Base-by-base conservation (phyloP, 108 stramenopile species). In the Epithemia pelagica region DNA sequence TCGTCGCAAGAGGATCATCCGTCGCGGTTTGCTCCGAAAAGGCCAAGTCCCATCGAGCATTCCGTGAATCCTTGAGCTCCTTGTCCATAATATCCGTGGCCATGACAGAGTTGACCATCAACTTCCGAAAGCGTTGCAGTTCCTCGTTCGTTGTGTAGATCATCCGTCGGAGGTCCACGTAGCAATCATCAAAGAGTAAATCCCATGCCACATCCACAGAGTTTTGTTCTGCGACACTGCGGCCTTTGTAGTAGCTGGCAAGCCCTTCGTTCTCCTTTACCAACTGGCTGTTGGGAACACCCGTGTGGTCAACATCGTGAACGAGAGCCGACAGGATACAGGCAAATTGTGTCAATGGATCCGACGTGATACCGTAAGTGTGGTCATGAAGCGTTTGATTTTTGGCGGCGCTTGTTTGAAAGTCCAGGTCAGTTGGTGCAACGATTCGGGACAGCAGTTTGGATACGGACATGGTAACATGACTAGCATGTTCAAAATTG, bases 251-350 rank as follows among this genome's bases (percentile, higher is more conserved):
- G 54, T 65, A 15, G 18, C 29, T 56, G 18, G 78, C 76, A 19
- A 81, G 7, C 21, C 54, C 56, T 57, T 59, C 51, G 7, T 70
- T 33, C 33, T 85, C 80, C 54, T 79, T 77, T 62, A 73, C 65
- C 29, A 85, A 66, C 58, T 78, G 78, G 10, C 68, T 66, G 60
- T 85, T 85, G n/a, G 75, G 54, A 22, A 85, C 70, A 18, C 84
- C 84, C 20, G 62, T 67, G 53, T 85, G 84, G 52, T 85, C 84
- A 28, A 78, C 78, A 62, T 85, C 84, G 67, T 85, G 84, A 29
- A 85, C 72, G 29, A 85, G 66, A 0, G 81, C 76, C 1, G 79
- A 73, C 52, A 85, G 82, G 18, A 85, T 68, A 24, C 68, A 54
- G 18, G 78, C 78, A 54, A 85, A 79, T n/a, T 78, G 78, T 30